phyloP scores from a whole-genome alignment of 768 basidiomycete genomes.

The Punctularia strigosozonata region DNA sequence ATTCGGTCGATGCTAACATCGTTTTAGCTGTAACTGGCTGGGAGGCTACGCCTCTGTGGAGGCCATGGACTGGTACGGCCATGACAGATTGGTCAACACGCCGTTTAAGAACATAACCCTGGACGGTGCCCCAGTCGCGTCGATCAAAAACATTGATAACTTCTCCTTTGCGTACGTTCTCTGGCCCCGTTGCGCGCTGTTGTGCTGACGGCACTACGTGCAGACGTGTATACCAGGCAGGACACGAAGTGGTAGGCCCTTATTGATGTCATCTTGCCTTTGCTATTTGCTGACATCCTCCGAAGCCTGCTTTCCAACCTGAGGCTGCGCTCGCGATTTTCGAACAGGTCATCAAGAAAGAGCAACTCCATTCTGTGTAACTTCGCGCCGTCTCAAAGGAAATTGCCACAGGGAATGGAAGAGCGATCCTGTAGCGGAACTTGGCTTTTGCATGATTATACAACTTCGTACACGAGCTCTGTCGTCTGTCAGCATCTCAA shows the following conservation, averaged over 20 bases:
- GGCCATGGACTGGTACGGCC: slow-evolving; percentile 37
- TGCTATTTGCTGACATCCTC: too few species aligned
- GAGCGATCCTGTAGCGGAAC: too few species aligned
- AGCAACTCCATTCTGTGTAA: slow-evolving; percentile 41
- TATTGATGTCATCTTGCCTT: neutral
- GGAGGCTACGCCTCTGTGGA: slow-evolving; percentile 25
- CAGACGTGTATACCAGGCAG: slow-evolving; percentile 44
- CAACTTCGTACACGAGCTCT: too few species aligned
- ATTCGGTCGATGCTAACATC: too few species aligned
- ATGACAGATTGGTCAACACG: slow-evolving; percentile 24
- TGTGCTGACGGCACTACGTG: neutral
- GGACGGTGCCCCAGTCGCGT: slow-evolving; percentile 36
- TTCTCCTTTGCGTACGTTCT: slow-evolving; percentile 53
- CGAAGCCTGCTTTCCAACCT: slow-evolving; percentile 52
- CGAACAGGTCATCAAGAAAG: slow-evolving; percentile 35
- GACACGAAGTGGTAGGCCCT: slow-evolving; percentile 49
- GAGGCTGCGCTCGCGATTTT: slow-evolving; percentile 47
- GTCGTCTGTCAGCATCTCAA: too few species aligned
- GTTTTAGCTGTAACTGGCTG: slow-evolving; percentile 26
- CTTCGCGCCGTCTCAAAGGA: too few species aligned
- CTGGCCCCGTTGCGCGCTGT: neutral
- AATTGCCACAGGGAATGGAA: too few species aligned
- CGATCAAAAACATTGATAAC: slow-evolving; percentile 52
- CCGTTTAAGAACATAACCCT: slow-evolving; percentile 47
- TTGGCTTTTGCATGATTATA: too few species aligned